Evolutionary conservation across 345 rosid species (phyloP), one percentile per base, ranked within the genome.

Genomic region (Bruguiera parviflora): DNA sequence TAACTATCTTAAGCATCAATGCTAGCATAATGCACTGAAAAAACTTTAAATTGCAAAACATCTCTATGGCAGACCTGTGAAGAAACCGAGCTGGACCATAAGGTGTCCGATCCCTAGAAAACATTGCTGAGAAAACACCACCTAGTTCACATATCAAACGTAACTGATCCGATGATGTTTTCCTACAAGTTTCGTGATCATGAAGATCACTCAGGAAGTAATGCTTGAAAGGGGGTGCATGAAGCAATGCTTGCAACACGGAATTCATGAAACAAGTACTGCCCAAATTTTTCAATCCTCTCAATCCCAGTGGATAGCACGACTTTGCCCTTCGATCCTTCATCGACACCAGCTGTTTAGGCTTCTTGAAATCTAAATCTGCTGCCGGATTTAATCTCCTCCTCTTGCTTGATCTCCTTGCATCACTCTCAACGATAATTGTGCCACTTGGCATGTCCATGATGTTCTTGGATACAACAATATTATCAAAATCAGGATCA

Each of bases 351-450:
- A 69, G 19, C 62, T 78, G 79, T 52, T 81, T 85, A 1, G 85
- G 73, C 39, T 79, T 86, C 67, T 78, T 83, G 71, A 79, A 81
- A 66, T 90, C 96, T 77, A 77, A 75, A 68, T 73, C 82, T 43
- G 79, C 46, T 66, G 73, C 75, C 0, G 84, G 68, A 62, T 81
- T 84, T 60, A 75, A 27, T 28, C 65, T 75, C 67, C 71, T 75
- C 75, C 64, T 75, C 71, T 75, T 75, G 58, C 79, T 65, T 53
- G 75, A 65, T 61, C 79, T 75, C 53, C 71, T 71, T 16, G 55
- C 15, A 2, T 56, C 46, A 75, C 66, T 71, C 29, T 75, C 71
- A 39, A 39, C 57, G 29, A 20, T 28, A 9, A 53, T 66, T 25
- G 70, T 22, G 3, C 52, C 32, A 47, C 59, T 58, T 32, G 78